Conservation (phyloP, 2,329 filamentous ascomycete genomes). For the Cladorrhinum sp. region DNA sequence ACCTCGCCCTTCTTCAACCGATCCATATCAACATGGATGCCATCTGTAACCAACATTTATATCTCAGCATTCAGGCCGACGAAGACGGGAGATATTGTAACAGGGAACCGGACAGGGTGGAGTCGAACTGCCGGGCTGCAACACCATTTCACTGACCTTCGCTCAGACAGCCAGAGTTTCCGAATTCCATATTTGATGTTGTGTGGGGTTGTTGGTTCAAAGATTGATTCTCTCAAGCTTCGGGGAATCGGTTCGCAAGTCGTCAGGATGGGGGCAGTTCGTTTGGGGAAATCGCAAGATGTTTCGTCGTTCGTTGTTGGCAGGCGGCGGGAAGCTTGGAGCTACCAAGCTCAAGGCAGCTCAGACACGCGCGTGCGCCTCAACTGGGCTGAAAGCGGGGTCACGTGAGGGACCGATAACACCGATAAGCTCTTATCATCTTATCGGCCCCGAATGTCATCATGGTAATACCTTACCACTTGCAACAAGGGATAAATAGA, state of each 20-base stretch:
- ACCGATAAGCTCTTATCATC: slow-evolving; percentile 17
- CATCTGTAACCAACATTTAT: slow-evolving; percentile 60
- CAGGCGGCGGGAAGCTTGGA: slow-evolving; percentile 17
- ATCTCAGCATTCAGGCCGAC: slow-evolving; percentile 26
- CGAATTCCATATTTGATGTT: slow-evolving; percentile 55
- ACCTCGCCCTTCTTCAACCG: slow-evolving; percentile 98
- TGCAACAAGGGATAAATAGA: neutral
- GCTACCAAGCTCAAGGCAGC: slow-evolving; percentile 31
- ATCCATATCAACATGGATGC: slow-evolving; percentile 98
- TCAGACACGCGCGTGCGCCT: slow-evolving; percentile 26
- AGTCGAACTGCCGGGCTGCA: slow-evolving; percentile 6
- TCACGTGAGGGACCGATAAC: slow-evolving; percentile 24
- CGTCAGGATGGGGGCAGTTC: slow-evolving; percentile 22
- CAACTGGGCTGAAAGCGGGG: slow-evolving; percentile 14
- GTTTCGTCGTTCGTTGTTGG: slow-evolving; percentile 16
- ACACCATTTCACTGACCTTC: slow-evolving; percentile 50
- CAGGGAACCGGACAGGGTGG: neutral
- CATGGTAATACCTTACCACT: neutral
- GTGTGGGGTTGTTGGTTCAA: neutral
- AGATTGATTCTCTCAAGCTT: slow-evolving; percentile 19
- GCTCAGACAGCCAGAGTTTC: slow-evolving; percentile 59
- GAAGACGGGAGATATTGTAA: neutral
- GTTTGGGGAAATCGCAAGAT: slow-evolving; percentile 10
- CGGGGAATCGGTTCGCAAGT: slow-evolving; percentile 8
- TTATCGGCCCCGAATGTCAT: neutral